Conservation (phyloP, 2,329 filamentous ascomycete species). For the Metarhizium album region DNA sequence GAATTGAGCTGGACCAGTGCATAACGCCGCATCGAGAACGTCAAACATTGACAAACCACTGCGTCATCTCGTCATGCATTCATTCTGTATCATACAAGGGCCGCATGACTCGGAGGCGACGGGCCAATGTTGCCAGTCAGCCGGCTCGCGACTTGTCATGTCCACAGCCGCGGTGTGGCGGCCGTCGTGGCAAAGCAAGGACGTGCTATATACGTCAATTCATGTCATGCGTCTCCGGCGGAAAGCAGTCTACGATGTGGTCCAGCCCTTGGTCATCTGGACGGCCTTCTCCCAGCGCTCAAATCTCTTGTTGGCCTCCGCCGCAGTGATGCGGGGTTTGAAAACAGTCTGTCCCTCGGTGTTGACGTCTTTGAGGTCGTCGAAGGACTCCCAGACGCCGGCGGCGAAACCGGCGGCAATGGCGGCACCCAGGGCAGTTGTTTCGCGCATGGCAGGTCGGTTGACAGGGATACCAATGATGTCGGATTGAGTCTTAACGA, state of each 20-base stretch:
- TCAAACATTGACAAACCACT: not conserved
- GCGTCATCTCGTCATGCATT: not conserved
- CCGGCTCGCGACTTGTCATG: not conserved
- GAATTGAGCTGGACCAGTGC: too few relatives aligned
- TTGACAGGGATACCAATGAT: slow-evolving; percentile 70
- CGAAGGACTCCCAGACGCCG: slow-evolving; percentile 62
- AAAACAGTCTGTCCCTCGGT: slow-evolving; percentile 58
- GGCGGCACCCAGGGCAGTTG: slow-evolving; percentile 69
- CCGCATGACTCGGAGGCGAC: not conserved
- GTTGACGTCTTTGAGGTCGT: slow-evolving; percentile 63
- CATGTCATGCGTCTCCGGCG: not conserved
- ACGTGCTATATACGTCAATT: slow-evolving; percentile 1
- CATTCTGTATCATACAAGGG: not conserved
- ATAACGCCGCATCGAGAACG: too few relatives aligned
- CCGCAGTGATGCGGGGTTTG: slow-evolving; percentile 50
- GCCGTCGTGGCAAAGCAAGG: not conserved
- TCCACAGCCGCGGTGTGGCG: not conserved
- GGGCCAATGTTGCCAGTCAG: not conserved
- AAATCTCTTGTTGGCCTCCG: slow-evolving; percentile 53
- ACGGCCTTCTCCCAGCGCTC: slow-evolving; percentile 67
- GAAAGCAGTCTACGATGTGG: slow-evolving; percentile 18
- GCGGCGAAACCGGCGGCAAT: slow-evolving; percentile 74
- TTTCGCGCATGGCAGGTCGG: slow-evolving; percentile 73
- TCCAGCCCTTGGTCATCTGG: slow-evolving; percentile 68
- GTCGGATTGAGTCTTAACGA: slow-evolving; percentile 58